A percentile compares a stretch with the other conserved stretches of the same genome.
phyloP scores from a whole-genome alignment of 2,329 filamentous ascomycete species.

The Fusarium pseudograminearum region DNA sequence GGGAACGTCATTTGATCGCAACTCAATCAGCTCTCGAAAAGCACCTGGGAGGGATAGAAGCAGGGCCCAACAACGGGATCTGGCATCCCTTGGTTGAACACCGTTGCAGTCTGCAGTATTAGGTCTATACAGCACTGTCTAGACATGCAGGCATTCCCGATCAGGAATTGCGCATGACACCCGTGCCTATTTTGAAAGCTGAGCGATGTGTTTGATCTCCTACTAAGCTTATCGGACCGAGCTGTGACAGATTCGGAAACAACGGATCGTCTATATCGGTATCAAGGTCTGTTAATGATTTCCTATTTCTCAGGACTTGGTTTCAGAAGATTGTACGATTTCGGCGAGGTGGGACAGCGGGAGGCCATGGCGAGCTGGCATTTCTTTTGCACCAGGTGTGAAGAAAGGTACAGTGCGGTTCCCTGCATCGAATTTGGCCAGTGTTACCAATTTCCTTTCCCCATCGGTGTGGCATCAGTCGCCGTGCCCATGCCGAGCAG shows the following conservation, averaged over 20 bases:
- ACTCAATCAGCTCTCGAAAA: not conserved
- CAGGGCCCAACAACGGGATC: slow-evolving; percentile 20
- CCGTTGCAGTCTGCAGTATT: slow-evolving; percentile 27
- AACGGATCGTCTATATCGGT: slow-evolving; percentile 26
- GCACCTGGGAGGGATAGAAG: slow-evolving; percentile 9
- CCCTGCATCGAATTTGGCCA: slow-evolving; percentile 48
- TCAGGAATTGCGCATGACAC: slow-evolving; percentile 23
- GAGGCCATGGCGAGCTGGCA: slow-evolving; percentile 45
- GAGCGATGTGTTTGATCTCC: slow-evolving; percentile 34
- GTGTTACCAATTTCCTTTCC: slow-evolving; percentile 41
- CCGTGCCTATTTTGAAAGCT: slow-evolving; percentile 25
- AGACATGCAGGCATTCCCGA: not conserved
- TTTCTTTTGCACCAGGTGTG: slow-evolving; percentile 41
- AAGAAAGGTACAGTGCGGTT: slow-evolving; percentile 42
- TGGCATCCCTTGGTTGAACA: slow-evolving; percentile 32
- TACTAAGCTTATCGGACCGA: slow-evolving; percentile 43
- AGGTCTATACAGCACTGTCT: slow-evolving; percentile 29
- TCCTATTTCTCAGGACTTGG: slow-evolving; percentile 34
- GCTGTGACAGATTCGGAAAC: slow-evolving; percentile 37
- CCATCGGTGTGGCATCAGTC: slow-evolving; percentile 34
- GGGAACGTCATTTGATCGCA: slow-evolving; percentile 2
- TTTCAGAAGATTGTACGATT: slow-evolving; percentile 51
- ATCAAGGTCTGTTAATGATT: slow-evolving; percentile 11
- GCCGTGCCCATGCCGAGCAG: slow-evolving; percentile 31
- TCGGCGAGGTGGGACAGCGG: slow-evolving; percentile 44